A percentile compares a stretch with the other conserved stretches of the same genome.
Conservation (phyloP, 1,284 basidiomycete species). For the Cutaneotrichosporon sp. region DNA sequence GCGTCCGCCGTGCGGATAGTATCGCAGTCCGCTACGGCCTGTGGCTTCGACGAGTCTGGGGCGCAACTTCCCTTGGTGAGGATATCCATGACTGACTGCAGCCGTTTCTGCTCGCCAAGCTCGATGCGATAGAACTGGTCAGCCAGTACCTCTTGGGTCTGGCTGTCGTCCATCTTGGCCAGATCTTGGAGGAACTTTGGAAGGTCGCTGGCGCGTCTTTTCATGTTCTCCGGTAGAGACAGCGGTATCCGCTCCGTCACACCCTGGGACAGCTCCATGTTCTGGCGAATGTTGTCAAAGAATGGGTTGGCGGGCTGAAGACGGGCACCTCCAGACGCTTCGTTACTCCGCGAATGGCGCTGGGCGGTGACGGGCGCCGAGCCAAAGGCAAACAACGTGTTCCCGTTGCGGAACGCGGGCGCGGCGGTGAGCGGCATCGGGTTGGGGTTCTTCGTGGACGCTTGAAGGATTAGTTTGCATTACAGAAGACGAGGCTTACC, state of each 20-base stretch:
- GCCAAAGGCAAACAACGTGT: neutral
- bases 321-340: neutral
- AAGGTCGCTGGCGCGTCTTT: conserved; percentile 62
- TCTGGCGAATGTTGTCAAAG: conserved; percentile 93
- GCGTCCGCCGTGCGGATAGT: conserved; percentile 16
- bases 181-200: conserved; percentile 78
- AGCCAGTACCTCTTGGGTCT: conserved; percentile 50
- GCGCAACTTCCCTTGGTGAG: conserved; percentile 6
- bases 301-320: conserved; percentile 68
- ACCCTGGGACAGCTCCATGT: conserved; percentile 79
- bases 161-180: conserved; percentile 58
- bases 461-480: neutral
- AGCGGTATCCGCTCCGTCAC: conserved; percentile 77
- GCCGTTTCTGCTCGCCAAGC: conserved; percentile 77
- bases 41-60: neutral
- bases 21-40: neutral
- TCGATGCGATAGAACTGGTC: conserved; percentile 84
- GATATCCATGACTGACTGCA: conserved; percentile 81
- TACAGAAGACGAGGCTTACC: conserved; percentile 22
- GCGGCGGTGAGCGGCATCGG: too few species aligned
- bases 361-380: neutral
- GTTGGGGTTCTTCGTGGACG: neutral
- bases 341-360: neutral
- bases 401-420: too few species aligned
- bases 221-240: conserved; percentile 60